Conservation (phyloP, 805 yeast species). For the Nakazawaea sp. region DNA sequence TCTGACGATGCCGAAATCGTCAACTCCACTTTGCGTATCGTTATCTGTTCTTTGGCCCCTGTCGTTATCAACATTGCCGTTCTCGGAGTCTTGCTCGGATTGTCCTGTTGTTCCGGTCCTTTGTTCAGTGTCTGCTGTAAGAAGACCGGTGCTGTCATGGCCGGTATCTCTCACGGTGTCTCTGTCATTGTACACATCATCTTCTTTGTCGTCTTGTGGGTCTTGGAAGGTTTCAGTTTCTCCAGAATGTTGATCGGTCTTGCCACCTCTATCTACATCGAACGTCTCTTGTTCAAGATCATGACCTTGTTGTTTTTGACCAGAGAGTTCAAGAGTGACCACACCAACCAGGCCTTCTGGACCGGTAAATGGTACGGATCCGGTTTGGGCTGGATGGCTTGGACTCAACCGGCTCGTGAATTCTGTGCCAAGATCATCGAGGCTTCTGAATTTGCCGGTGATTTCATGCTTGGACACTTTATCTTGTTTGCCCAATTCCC, state of each 20-base stretch:
- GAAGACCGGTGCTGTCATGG: conserved; percentile 92
- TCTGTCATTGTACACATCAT: conserved; percentile 84
- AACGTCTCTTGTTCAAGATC: conserved; percentile 80
- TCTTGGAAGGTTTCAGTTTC: conserved; percentile 86
- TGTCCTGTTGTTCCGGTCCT: conserved; percentile 98
- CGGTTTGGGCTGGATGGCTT: conserved; percentile 88
- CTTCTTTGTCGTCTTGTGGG: conserved; percentile 96
- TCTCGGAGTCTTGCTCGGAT: conserved; percentile 63
- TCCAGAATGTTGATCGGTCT: conserved; percentile 83
- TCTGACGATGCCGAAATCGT: conserved; percentile 38
- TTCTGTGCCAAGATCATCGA: conserved; percentile 90
- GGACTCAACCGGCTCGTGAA: conserved; percentile 95
- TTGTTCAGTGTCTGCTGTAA: conserved; percentile 90
- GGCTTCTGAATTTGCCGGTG: conserved; percentile 93
- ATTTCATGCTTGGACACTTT: conserved; percentile 88
- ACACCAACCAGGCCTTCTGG: conserved; percentile 98
- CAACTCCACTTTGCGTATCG: conserved; percentile 64
- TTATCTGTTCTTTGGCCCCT: conserved; percentile 84
- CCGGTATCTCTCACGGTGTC: conserved; percentile 93
- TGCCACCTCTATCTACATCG: conserved; percentile 75
- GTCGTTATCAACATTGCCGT: conserved; percentile 87
- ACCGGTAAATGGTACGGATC: conserved; percentile 98
- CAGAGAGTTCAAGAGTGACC: conserved; percentile 94
- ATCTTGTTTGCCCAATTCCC: conserved; percentile 88
- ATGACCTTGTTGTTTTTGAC: conserved; percentile 75